A percentile compares a stretch with the other conserved stretches of the same genome.
phyloP scores from a whole-genome alignment of 305 asterid genomes.

The Salvia sclarea region DNA sequence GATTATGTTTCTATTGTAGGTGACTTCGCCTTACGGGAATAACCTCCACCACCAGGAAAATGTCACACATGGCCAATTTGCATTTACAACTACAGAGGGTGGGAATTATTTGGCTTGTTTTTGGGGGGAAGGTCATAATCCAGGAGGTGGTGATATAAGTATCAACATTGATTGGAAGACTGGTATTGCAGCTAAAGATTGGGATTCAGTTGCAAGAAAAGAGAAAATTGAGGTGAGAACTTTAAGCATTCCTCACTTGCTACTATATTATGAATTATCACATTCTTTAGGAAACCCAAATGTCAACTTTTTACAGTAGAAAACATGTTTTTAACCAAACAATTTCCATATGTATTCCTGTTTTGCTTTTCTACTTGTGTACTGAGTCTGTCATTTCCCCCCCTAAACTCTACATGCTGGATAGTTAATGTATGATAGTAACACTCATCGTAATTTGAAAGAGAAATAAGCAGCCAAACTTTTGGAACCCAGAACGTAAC shows the following conservation, averaged over 20 bases:
- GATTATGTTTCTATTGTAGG: slow-evolving; percentile 44
- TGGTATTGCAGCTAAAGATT: slow-evolving; percentile 97
- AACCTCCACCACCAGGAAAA: slow-evolving; percentile 65
- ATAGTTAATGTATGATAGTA: not conserved
- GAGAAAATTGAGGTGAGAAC: slow-evolving; percentile 85
- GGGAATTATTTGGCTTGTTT: slow-evolving; percentile 93
- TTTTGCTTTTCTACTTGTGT: not conserved
- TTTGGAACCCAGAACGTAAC: not conserved
- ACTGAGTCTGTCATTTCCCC: not conserved
- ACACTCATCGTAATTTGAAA: not conserved
- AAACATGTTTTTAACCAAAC: slow-evolving; percentile 2
- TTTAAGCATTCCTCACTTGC: slow-evolving; percentile 10
- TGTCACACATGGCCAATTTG: slow-evolving; percentile 84
- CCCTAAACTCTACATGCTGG: not conserved
- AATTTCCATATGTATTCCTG: not conserved
- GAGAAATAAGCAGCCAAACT: not conserved
- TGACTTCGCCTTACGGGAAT: slow-evolving; percentile 88
- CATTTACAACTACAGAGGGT: slow-evolving; percentile 83
- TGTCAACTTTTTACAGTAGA: not conserved
- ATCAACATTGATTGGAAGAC: slow-evolving; percentile 88
- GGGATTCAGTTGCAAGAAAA: slow-evolving; percentile 97
- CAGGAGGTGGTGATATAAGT: slow-evolving; percentile 60
- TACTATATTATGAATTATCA: slow-evolving; percentile 4
- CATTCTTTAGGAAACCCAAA: not conserved
- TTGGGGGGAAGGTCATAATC: slow-evolving; percentile 58